Evolutionary conservation across 2,329 filamentous ascomycete genomes (phyloP).

Genomic region (Colletotrichum camelliae): DNA sequence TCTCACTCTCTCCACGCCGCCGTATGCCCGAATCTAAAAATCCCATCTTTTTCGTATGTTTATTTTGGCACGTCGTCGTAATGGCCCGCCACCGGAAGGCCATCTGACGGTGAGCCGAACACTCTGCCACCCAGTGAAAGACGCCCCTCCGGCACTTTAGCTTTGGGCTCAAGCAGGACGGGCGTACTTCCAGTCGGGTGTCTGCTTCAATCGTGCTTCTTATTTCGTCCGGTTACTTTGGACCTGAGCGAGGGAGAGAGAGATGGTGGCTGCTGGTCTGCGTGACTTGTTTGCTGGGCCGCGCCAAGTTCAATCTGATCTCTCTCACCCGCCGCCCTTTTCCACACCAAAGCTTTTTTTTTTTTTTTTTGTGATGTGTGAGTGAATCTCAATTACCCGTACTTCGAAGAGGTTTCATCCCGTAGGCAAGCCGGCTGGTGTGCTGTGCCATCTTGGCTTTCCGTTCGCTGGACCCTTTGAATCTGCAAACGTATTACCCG

Average conservation of each 20-base stretch:
- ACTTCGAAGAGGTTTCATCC: constrained; percentile 16
- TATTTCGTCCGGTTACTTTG: constrained; percentile 10
- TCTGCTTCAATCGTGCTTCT: constrained; percentile 5
- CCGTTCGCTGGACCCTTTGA: constrained; percentile 7
- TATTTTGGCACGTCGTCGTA: constrained; percentile 19
- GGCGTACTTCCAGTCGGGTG: constrained; percentile 11
- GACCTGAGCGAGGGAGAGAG: background rate
- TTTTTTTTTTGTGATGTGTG: background rate
- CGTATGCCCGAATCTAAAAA: background rate
- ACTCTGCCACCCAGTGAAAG: constrained; percentile 6
- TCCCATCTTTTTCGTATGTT: constrained; percentile 3
- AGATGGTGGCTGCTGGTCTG: background rate
- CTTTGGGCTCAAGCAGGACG: constrained; percentile 14
- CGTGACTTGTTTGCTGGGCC: background rate
- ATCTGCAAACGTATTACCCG: background rate
- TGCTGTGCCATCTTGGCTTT: background rate
- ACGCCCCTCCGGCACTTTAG: constrained; percentile 1
- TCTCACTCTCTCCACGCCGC: background rate
- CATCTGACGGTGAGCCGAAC: constrained; percentile 22
- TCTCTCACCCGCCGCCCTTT: background rate
- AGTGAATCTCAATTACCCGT: background rate
- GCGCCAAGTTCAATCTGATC: background rate
- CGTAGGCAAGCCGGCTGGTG: background rate
- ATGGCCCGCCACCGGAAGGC: constrained; percentile 20
- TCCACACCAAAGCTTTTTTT: background rate